Base-by-base conservation (phyloP, 177 flowering plant species). In the Vitis hybrid region DNA sequence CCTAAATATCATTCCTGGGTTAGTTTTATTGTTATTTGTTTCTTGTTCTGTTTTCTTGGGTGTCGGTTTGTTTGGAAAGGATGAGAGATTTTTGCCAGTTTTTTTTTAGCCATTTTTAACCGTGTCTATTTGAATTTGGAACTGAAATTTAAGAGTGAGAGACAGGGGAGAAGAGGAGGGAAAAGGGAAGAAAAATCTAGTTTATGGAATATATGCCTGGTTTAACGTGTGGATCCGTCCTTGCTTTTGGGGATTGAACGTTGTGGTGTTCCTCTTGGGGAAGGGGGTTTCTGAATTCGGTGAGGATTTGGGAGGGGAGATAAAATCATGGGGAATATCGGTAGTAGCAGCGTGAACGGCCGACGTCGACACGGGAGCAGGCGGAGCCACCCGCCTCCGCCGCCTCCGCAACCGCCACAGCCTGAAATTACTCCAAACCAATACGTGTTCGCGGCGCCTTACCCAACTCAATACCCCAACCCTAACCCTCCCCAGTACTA, bases 401-500 rank as follows among this genome's bases (percentile, higher is more conserved):
- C 84, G 3, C 81, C 89, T 1, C 83, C 88, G 0, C 75, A 79
- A 12, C 77, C 82, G 1, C 82, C 85, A 1, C 89, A 83, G 61
- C 84, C 91, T 2, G 92, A 94, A 66, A 79, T 81, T 34, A 51
- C 80, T 0, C 77, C 87, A 13, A 91, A 88, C 67, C 84, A 88
- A 1, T 90, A 87, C 70, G 98, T 93, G 1, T 88, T 88, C 68
- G 90, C 97, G 0, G 92, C 95, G 0, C 94, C 98, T 2, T 90
- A 84, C 70, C 96, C 98, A 9, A 48, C 87, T 1, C 90, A 78
- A 54, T 79, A 83, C 71, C 85, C 85, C 0, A 85, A 80, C 80
- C 86, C 88, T 22, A 83, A 82, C 67, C 81, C 85, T 1, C 82
- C 78, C 5, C 89, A 76, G 66, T 87, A 80, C 58, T 86, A 88